phyloP scores from a whole-genome alignment of 306 rosid genomes.

The Boehmeria nivea region DNA sequence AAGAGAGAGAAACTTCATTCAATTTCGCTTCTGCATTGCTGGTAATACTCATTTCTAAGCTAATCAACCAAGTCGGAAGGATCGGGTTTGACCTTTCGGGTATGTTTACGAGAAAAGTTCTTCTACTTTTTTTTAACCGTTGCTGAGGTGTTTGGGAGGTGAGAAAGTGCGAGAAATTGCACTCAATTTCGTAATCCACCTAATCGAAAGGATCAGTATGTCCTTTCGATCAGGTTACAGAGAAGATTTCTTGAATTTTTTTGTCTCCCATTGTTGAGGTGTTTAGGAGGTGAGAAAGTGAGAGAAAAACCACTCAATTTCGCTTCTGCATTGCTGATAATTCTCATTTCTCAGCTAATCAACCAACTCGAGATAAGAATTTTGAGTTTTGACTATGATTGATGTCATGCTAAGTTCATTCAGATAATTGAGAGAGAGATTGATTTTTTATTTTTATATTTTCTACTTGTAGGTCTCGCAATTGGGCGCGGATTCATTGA shows the following conservation, averaged over 20 bases:
- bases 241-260: too few species aligned
- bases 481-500: constrained; percentile 61
- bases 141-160: background rate
- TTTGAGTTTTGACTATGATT: too few species aligned
- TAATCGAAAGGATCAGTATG: too few species aligned
- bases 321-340: background rate
- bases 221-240: too few species aligned
- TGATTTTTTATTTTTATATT: background rate
- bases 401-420: too few species aligned
- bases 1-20: too few species aligned
- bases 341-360: too few species aligned
- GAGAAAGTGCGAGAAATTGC: background rate
- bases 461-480: constrained; percentile 56
- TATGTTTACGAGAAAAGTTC: constrained; percentile 28
- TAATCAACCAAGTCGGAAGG: background rate
- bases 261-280: background rate
- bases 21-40: background rate
- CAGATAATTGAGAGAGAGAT: background rate
- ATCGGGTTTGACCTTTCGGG: too few species aligned
- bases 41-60: too few species aligned
- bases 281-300: background rate
- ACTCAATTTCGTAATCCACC: too few species aligned
- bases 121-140: background rate
- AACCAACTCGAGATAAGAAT: background rate
- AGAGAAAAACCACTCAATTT: background rate